Evolutionary conservation across 2,329 filamentous ascomycete species (phyloP), one percentile per base, ranked within the genome.

Genomic region (Penicillium sp.): DNA sequence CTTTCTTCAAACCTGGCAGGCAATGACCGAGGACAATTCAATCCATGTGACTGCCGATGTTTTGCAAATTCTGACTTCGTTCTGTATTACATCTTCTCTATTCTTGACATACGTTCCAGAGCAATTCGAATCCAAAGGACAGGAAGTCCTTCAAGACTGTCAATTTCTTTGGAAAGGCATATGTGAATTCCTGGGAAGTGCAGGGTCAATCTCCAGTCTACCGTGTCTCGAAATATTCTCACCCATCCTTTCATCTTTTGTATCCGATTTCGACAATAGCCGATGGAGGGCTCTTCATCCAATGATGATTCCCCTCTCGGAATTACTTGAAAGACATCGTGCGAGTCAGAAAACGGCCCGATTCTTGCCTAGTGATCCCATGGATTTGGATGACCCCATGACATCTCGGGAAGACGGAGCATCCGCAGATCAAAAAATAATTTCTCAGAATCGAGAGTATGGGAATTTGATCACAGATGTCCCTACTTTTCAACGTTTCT

Each of bases 31-130:
- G 33, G 73, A 79, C 16, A 77, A 72, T 39, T 68, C 72, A n/a
- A 73, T 77, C 48, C 74, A 74, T 60, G 71, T 83, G 14, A 81
- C 77, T 21, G 63, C 72, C 6, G 80, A 83, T 52, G 77, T 81
- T 64, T 65, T 83, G 57, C 79, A 79, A 33, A 74, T 80, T 26
- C 52, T 82, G n/a, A 69, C 71, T 5, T 79, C 77, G n/a, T 72
- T 81, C 42, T 81, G 78, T 62, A 71, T 81, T 18, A 70, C 78
- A 19, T 69, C 66, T 21, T 65, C 67, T 18, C 55, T 80, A 46
- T 68, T 69, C 67, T 55, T 63, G 56, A 76, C 55, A 59, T 78
- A 42, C 54, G 64, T 68, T 40, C 71, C 63, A 34, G 75, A 52
- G 48, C 69, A 60, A 56, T 52, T 36, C 57, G 72, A 52, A 37